Evolutionary conservation across 768 basidiomycete species (phyloP).

Genomic region (Russula abietina): DNA sequence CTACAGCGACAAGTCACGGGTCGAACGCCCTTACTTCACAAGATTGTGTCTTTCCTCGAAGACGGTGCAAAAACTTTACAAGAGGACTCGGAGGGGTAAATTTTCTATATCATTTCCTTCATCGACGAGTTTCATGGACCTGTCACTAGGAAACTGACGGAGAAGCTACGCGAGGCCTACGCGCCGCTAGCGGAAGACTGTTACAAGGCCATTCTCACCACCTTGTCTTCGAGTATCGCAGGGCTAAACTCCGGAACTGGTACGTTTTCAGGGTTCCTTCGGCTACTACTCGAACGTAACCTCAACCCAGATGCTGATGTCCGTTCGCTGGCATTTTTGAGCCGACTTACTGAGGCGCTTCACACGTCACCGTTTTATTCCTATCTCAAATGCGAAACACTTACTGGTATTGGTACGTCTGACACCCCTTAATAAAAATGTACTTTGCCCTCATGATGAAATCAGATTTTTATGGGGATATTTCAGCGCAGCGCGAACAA

Average conservation of each 20-base stretch:
- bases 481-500: constrained; percentile 7
- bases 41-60: constrained; percentile 54
- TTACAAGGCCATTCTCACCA: constrained; percentile 9
- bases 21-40: constrained; percentile 56
- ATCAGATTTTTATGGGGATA: constrained; percentile 7
- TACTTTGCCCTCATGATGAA: not conserved
- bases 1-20: constrained; percentile 60
- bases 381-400: constrained; percentile 3
- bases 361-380: constrained; percentile 19
- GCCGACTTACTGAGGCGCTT: constrained; percentile 22
- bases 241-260: constrained; percentile 12
- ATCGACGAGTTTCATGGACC: constrained; percentile 34
- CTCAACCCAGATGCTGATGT: constrained; percentile 10
- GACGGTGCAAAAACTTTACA: constrained; percentile 51
- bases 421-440: not conserved
- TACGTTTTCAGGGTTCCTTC: not conserved
- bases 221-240: constrained; percentile 9
- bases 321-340: constrained; percentile 22
- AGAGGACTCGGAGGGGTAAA: constrained; percentile 42
- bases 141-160: constrained; percentile 49
- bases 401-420: constrained; percentile 12
- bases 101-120: not conserved
- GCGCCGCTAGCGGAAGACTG: constrained; percentile 14
- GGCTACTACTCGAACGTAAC: not conserved
- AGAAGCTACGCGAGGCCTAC: constrained; percentile 37